Base-by-base conservation (phyloP, 495 filamentous ascomycete species). In the Penicillium samsonianum region DNA sequence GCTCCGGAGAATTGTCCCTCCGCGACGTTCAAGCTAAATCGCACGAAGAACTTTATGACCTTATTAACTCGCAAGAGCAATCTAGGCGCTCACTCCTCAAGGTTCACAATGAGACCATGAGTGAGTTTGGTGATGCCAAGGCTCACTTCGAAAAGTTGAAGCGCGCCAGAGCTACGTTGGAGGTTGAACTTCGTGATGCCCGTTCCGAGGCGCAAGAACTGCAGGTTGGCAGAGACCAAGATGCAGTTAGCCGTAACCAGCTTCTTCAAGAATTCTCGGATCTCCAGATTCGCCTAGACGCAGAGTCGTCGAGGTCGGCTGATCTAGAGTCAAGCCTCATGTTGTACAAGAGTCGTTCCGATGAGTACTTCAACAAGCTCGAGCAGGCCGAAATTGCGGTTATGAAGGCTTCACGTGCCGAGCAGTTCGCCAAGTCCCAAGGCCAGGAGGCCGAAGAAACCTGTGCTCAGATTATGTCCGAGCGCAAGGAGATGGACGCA, bases 351-450 rank as follows among this genome's bases (percentile, higher is more conserved):
- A 85, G 84, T 43, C 87, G 94, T 26, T 89, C 93, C 1, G 92
- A 98, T 67, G 94, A 98, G 68, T 98, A 98, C 65, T 98, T 97
- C 76, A 90, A 83, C 78, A 97, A 96, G 73, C 87, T 98, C 17
- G 94, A 98, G 68, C 92, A 97, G 68, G 94, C 94, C 16, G 94
- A 98, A 68, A 93, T 98, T 60, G 86, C 92, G 9, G 91, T 98
- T 20, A 82, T 98, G 57, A 97, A 96, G 72, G 93, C 94, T 43
- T 86, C 83, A 48, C 82, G 93, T 8, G 92, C 95, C 0, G 94
- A 98, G 72, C 90, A 96, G 65, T 96, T 96, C 67, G 92, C 94
- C 43, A 95, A 91, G 71, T 76, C 88, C 19, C 93, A 96, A 62
- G 86, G 89, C 12, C 84, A 83, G 55, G 94, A 98, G 71, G 90